A percentile compares a stretch with the other conserved stretches of the same genome.
Conservation (phyloP, 2,329 filamentous ascomycete genomes). For the Neodidymelliopsis sp. region DNA sequence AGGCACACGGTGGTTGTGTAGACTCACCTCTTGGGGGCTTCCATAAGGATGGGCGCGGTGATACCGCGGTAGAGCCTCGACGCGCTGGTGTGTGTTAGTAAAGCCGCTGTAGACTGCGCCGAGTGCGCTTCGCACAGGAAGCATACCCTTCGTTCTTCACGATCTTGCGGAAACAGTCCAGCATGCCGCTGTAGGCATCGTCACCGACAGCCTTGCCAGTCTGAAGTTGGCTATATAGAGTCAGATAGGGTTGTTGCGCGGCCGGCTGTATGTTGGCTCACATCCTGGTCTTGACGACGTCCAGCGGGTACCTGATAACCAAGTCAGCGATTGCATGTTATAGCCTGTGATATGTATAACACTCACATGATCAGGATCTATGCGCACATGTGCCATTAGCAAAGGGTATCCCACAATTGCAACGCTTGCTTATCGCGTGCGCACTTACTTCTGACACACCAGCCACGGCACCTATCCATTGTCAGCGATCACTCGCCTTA, state of each 20-base stretch:
- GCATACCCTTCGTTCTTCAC: slow-evolving; percentile 90
- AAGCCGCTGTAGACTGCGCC: neutral
- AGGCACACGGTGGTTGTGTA: neutral
- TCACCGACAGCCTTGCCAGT: slow-evolving; percentile 74
- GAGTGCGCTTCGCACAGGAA: neutral
- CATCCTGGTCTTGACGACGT: slow-evolving; percentile 98
- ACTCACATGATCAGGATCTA: slow-evolving; percentile 86
- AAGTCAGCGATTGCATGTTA: slow-evolving; percentile 4
- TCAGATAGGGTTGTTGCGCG: slow-evolving; percentile 28
- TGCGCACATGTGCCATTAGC: slow-evolving; percentile 37
- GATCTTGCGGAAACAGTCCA: slow-evolving; percentile 98
- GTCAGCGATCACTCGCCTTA: slow-evolving; percentile 39
- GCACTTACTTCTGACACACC: slow-evolving; percentile 91
- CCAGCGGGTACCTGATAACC: slow-evolving; percentile 84
- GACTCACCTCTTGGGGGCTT: slow-evolving; percentile 78
- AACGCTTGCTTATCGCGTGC: slow-evolving; percentile 11
- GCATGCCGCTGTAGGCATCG: slow-evolving; percentile 94
- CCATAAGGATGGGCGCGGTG: slow-evolving; percentile 95
- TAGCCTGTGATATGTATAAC: neutral
- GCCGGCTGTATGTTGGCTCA: slow-evolving; percentile 57
- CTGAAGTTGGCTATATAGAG: slow-evolving; percentile 77
- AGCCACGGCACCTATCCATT: slow-evolving; percentile 78
- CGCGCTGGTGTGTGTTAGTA: slow-evolving; percentile 62
- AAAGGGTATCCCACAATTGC: slow-evolving; percentile 18
- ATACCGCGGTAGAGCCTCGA: slow-evolving; percentile 96